Percentiles rank a stretch among this genome's conserved stretches.
Evolutionary conservation across 305 asterid genomes (phyloP).

Genomic region (Fraxinus sp.): DNA sequence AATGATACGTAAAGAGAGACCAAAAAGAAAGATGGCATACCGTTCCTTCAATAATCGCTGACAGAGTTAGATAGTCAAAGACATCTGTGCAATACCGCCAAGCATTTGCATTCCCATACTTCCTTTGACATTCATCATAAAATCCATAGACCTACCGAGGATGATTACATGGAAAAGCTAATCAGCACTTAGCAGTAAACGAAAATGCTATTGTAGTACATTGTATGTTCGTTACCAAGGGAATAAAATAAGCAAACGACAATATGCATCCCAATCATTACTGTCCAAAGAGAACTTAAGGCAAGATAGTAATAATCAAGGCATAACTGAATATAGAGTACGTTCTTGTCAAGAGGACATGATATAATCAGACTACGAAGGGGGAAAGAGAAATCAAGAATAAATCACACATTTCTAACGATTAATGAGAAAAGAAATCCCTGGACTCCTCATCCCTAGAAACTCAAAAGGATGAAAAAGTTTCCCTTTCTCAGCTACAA

Average conservation of each 20-base stretch:
- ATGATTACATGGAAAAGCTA: constrained; percentile 15
- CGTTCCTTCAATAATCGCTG: constrained; percentile 94
- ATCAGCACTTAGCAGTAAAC: constrained; percentile 20
- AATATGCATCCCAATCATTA: background rate
- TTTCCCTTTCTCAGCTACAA: background rate
- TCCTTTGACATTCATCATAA: constrained; percentile 96
- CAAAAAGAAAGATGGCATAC: constrained; percentile 42
- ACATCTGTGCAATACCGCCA: constrained; percentile 99
- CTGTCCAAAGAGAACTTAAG: constrained; percentile 20
- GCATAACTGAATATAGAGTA: background rate
- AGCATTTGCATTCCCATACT: constrained; percentile 96
- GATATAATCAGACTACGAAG: background rate
- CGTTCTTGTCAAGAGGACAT: background rate
- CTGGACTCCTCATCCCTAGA: background rate
- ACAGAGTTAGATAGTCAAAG: constrained; percentile 87
- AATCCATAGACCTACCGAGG: constrained; percentile 86
- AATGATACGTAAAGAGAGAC: constrained; percentile 2
- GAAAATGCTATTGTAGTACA: constrained; percentile 3
- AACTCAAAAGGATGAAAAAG: background rate
- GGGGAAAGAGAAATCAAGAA: background rate
- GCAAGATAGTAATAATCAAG: background rate
- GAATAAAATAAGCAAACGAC: constrained; percentile 5
- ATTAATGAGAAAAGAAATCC: background rate
- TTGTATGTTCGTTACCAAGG: constrained; percentile 3
- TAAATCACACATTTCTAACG: background rate